Evolutionary conservation across 192 early-diverging fungal genomes (phyloP), one percentile per base, ranked within the genome.

Genomic region (Dissophora ornata): DNA sequence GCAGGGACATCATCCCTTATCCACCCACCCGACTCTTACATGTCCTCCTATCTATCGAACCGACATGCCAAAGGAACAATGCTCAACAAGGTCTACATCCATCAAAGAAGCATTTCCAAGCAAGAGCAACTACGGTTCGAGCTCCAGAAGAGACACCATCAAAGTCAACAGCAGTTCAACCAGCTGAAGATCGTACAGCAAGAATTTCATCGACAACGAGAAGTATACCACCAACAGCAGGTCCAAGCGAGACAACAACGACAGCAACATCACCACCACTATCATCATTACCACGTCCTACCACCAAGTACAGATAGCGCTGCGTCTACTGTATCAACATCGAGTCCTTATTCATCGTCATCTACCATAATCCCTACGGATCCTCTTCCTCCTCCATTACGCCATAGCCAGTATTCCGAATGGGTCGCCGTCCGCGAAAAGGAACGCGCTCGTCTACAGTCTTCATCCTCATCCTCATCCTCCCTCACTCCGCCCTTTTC

Each of bases 151-250:
- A 54, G 32, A 40, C 65, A 67, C 13, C 36, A 56, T 4, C 28
- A 16, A 6, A 26, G 57, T 54, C 50, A 64, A 21, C 29, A 28
- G 28, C 46, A 60, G 36, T 42, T 69, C 6, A n/a, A n/a, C n/a
- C 70, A 60, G 36, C 48, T 74, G 0, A 45, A 58, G 24, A 46
- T 59, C 18, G 70, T 56, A 7, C 62, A 74, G 16, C 48, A 54
- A 59, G 57, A 75, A 51, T 75, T 67, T 19, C 48, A 67, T 67
- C 71, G 71, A 1, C 71, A 75, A 26, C 50, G 71, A 29, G 63
- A 61, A 24, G 63, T 67, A 22, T 41, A 49, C 22, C 57, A 54
- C 19, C 6, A 22, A 12, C 71, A 53, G 22, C 62, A 75, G 28
- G n/a, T n/a, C n/a, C 71, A 51, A 30, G 25, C 24, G 26, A n/a